Evolutionary conservation across 768 basidiomycete genomes (phyloP).

Genomic region (Termitomyces sp.): DNA sequence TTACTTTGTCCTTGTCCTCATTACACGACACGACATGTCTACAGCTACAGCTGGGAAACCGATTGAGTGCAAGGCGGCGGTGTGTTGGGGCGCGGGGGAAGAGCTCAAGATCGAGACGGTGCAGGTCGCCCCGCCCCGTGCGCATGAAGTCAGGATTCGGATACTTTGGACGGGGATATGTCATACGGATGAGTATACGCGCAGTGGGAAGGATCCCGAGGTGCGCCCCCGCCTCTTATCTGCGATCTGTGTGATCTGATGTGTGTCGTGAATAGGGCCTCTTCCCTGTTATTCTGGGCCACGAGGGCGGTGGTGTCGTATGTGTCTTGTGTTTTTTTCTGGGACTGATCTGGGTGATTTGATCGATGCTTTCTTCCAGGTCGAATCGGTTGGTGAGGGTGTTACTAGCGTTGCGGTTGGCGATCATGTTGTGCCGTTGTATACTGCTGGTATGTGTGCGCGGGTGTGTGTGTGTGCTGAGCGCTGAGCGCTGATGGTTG

Average conservation of each 20-base stretch:
- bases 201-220: constrained; percentile 94
- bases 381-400: constrained; percentile 95
- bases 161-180: constrained; percentile 95
- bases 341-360: background rate
- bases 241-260: background rate
- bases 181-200: constrained; percentile 97
- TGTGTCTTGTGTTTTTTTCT: constrained; percentile 28
- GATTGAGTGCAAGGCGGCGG: constrained; percentile 87
- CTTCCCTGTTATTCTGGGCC: constrained; percentile 91
- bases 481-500: constrained; percentile 7
- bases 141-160: constrained; percentile 89
- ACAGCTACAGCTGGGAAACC: constrained; percentile 80
- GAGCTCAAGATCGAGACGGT: constrained; percentile 85
- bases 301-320: constrained; percentile 90
- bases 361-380: constrained; percentile 35
- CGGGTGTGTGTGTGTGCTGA: no score
- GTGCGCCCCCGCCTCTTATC: constrained; percentile 28
- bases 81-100: constrained; percentile 93
- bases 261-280: constrained; percentile 47
- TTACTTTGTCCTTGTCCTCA: no score
- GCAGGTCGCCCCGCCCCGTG: constrained; percentile 86
- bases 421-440: constrained; percentile 96
- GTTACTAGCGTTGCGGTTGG: constrained; percentile 76
- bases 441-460: constrained; percentile 83
- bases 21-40: background rate